phyloP scores from a whole-genome alignment of 768 basidiomycete genomes.

The Suillus cothurnatus region DNA sequence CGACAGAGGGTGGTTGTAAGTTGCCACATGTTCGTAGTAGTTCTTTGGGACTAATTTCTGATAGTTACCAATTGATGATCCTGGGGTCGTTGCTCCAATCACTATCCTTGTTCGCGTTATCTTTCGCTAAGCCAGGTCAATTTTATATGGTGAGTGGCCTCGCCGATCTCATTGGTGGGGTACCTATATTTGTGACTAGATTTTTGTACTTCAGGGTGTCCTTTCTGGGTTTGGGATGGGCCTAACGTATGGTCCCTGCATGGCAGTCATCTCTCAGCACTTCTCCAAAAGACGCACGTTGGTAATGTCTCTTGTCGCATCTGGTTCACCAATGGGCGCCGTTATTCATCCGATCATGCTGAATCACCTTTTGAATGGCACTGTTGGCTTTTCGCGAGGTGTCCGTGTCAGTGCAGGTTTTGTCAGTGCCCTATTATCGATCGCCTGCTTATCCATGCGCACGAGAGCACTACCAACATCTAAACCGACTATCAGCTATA shows the following conservation, averaged over 20 bases:
- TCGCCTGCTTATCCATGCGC: conserved; percentile 41
- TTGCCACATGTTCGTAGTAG: not conserved
- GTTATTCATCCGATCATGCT: conserved; percentile 64
- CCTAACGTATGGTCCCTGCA: conserved; percentile 45
- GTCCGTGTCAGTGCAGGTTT: conserved; percentile 43
- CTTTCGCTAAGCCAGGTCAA: conserved; percentile 37
- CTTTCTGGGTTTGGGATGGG: conserved; percentile 44
- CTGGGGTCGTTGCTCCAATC: conserved; percentile 17
- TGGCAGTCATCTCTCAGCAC: conserved; percentile 46
- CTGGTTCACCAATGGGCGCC: conserved; percentile 56
- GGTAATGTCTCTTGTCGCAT: conserved; percentile 47
- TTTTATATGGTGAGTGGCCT: conserved; percentile 37
- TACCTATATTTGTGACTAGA: conserved; percentile 21
- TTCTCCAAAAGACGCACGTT: conserved; percentile 43
- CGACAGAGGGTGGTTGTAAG: conserved; percentile 35
- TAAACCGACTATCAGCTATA: conserved; percentile 10
- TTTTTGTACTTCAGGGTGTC: conserved; percentile 48
- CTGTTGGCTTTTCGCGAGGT: conserved; percentile 47
- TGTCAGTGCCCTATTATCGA: conserved; percentile 36
- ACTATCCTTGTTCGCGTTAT: conserved; percentile 40
- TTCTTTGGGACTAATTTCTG: not conserved
- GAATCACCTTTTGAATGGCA: conserved; percentile 45
- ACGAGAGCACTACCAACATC: conserved; percentile 33
- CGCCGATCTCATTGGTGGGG: not conserved
- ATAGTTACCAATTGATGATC: conserved; percentile 16